Conservation (phyloP, 176 grass and related monocot species). For the Oropetium thomaeum region DNA sequence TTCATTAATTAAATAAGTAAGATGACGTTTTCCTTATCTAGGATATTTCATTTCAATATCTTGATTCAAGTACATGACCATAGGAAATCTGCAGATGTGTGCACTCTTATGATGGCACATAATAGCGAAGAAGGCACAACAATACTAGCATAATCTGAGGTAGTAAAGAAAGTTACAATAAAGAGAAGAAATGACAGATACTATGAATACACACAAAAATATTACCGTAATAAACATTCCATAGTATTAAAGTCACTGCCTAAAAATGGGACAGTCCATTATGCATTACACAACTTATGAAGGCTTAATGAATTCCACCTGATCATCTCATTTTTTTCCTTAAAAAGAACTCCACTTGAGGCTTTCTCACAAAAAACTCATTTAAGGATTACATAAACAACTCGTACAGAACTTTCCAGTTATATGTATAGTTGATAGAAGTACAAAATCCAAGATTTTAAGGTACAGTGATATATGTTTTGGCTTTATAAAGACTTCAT, state of each 20-base stretch:
- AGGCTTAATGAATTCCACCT: not conserved
- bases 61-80: not conserved
- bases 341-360: not conserved
- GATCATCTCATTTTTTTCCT: not conserved
- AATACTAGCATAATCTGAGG: not conserved
- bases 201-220: too few relatives aligned
- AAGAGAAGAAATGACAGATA: not conserved
- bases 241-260: not conserved
- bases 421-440: not conserved
- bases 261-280: not conserved
- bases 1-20: slow-evolving; percentile 6
- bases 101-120: not conserved
- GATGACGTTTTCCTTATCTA: not conserved
- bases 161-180: not conserved
- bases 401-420: not conserved
- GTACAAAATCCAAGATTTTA: not conserved
- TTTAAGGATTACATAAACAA: not conserved
- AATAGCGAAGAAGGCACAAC: not conserved
- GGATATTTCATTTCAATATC: not conserved
- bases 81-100: not conserved
- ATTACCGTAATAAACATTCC: not conserved
- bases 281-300: not conserved
- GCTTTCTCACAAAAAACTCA: not conserved
- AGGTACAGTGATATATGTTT: not conserved
- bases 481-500: not conserved